phyloP scores from a whole-genome alignment of 345 rosid genomes.

The Stellera chamaejasme region DNA sequence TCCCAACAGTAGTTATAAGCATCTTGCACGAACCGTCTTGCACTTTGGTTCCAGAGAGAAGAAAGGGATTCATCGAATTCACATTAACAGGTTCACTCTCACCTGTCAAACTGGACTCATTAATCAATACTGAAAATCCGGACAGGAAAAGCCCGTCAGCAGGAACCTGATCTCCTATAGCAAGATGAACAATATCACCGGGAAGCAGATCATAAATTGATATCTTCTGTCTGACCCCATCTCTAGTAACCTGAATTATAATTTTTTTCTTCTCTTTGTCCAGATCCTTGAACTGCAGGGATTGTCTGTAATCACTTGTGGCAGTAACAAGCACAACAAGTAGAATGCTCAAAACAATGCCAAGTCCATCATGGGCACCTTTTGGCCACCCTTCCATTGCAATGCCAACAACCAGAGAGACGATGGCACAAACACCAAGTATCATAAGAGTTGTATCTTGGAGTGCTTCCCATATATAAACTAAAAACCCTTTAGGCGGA shows the following conservation, averaged over 20 bases:
- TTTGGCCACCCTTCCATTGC: conserved; percentile 65
- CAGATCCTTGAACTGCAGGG: conserved; percentile 65
- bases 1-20: conserved; percentile 83
- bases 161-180: conserved; percentile 70
- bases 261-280: conserved; percentile 58
- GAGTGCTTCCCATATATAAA: conserved; percentile 67
- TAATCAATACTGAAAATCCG: conserved; percentile 47
- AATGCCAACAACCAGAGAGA: conserved; percentile 64
- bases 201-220: conserved; percentile 68
- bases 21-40: conserved; percentile 74
- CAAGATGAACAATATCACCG: conserved; percentile 69
- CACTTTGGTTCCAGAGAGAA: conserved; percentile 73
- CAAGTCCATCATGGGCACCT: conserved; percentile 77
- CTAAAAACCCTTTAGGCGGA: conserved; percentile 67
- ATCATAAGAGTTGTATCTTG: conserved; percentile 66
- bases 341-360: conserved; percentile 56
- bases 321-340: conserved; percentile 70
- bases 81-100: conserved; percentile 54
- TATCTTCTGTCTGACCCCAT: conserved; percentile 41
- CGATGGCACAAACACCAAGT: conserved; percentile 47
- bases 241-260: conserved; percentile 50
- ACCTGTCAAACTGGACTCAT: conserved; percentile 70
- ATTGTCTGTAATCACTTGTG: conserved; percentile 60
- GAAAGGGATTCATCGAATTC: conserved; percentile 38
- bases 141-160: conserved; percentile 70